These are phyloP conservation scores for Corynespora cassiicola DNA, from an alignment of 2,329 filamentous ascomycete species.

Conservation along the genomic window DNA sequence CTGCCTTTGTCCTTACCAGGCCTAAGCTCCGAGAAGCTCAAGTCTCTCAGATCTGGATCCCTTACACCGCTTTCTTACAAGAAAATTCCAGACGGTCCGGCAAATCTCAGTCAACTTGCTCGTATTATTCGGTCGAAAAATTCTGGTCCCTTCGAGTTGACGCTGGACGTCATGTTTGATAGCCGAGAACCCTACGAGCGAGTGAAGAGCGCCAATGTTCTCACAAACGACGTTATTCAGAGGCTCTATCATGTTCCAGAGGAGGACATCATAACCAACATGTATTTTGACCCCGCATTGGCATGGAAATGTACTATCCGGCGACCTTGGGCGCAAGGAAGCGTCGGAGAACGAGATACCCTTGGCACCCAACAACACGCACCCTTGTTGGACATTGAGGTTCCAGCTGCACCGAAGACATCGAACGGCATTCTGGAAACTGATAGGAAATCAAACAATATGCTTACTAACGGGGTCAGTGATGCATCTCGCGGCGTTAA, in stretches of 20 bases:
- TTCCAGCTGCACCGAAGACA: too few relatives aligned
- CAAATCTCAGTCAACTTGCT: slow-evolving; percentile 1
- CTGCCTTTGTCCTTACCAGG: background rate
- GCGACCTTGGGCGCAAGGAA: slow-evolving; percentile 41
- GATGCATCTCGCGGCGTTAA: too few relatives aligned
- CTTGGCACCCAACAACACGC: slow-evolving; percentile 50
- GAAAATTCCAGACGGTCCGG: background rate
- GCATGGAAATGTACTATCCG: slow-evolving; percentile 57
- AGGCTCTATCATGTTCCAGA: slow-evolving; percentile 31
- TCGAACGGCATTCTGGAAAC: too few relatives aligned
- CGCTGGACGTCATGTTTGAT: slow-evolving; percentile 59
- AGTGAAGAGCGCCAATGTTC: slow-evolving; percentile 45
- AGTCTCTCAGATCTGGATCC: background rate
- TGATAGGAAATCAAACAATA: too few relatives aligned
- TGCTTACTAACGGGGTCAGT: too few relatives aligned
- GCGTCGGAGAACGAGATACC: slow-evolving; percentile 56
- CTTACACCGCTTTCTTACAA: slow-evolving; percentile 2
- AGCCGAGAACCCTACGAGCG: slow-evolving; percentile 36
- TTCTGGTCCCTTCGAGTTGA: slow-evolving; percentile 59
- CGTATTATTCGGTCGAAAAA: slow-evolving; percentile 48
- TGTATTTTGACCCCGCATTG: slow-evolving; percentile 55
- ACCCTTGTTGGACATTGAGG: slow-evolving; percentile 34
- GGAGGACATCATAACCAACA: slow-evolving; percentile 36
- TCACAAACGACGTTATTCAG: slow-evolving; percentile 35
- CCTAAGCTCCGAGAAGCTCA: slow-evolving; percentile 1